Conservation (phyloP, 306 rosid genomes). For the Dalbergia cochinchinensis region DNA sequence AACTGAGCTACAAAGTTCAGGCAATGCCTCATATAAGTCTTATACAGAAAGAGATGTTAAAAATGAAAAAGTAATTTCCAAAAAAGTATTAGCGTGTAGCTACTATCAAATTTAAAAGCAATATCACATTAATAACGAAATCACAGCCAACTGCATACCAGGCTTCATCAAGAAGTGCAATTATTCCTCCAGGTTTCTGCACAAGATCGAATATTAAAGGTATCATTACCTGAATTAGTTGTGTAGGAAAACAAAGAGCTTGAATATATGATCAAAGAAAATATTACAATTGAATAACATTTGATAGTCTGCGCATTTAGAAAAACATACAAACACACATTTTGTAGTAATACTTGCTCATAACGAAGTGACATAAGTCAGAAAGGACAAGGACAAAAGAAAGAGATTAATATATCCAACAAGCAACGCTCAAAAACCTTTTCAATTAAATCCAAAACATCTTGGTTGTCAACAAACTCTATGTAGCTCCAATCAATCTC, state of each 20-base stretch:
- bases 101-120: slow-evolving; percentile 42
- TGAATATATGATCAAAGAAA: slow-evolving; percentile 1
- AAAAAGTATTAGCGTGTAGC: slow-evolving; percentile 43
- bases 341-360: slow-evolving; percentile 13
- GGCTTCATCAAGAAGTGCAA: slow-evolving; percentile 98
- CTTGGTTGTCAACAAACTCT: slow-evolving; percentile 98
- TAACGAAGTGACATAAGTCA: slow-evolving; percentile 11
- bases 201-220: slow-evolving; percentile 47
- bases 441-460: slow-evolving; percentile 97
- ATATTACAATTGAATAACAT: slow-evolving; percentile 34
- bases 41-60: slow-evolving; percentile 1
- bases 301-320: slow-evolving; percentile 14
- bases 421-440: slow-evolving; percentile 66
- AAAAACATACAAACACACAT: neutral
- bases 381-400: neutral
- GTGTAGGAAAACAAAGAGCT: slow-evolving; percentile 5
- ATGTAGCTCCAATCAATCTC: slow-evolving; percentile 98
- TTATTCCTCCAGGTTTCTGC: slow-evolving; percentile 99
- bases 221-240: slow-evolving; percentile 37
- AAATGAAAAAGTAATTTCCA: neutral
- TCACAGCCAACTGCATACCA: slow-evolving; percentile 70
- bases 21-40: slow-evolving; percentile 33
- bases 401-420: slow-evolving; percentile 21
- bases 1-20: slow-evolving; percentile 46
- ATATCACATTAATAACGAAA: slow-evolving; percentile 30